phyloP scores from a whole-genome alignment of 208 protist species.

The Lotmaria passim region DNA sequence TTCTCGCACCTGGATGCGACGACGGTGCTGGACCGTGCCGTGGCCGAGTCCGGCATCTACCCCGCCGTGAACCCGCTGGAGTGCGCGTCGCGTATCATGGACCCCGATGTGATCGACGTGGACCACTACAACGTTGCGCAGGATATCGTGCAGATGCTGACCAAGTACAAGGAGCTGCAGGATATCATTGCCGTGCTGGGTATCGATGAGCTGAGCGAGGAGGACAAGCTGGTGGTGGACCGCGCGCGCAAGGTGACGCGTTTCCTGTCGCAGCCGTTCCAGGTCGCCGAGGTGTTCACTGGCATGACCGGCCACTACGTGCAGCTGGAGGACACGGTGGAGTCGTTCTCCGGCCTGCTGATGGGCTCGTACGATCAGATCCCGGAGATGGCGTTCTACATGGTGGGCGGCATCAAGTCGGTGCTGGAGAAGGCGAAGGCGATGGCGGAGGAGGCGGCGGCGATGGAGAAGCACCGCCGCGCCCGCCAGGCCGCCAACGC shows the following conservation, averaged over 20 bases:
- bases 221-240: constrained; percentile 97
- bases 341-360: constrained; percentile 94
- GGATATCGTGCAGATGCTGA: constrained; percentile 96
- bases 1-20: constrained; percentile 99
- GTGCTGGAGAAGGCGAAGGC: constrained; percentile 93
- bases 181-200: constrained; percentile 99
- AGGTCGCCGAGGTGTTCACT: constrained; percentile 98
- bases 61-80: constrained; percentile 98
- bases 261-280: constrained; percentile 99
- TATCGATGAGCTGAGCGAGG: constrained; percentile 99
- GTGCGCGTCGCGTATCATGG: constrained; percentile 97
- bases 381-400: constrained; percentile 98
- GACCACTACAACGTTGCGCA: constrained; percentile 98
- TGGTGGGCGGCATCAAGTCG: constrained; percentile 96
- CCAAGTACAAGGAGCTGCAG: constrained; percentile 98
- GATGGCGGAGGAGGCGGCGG: constrained; percentile 85
- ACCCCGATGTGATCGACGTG: constrained; percentile 95
- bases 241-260: constrained; percentile 90
- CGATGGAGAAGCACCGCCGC: constrained; percentile 67
- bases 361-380: constrained; percentile 96
- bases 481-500: constrained; percentile 46
- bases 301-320: constrained; percentile 96
- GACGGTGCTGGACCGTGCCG: constrained; percentile 97
- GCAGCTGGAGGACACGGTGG: constrained; percentile 93
- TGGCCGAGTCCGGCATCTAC: constrained; percentile 98